These are phyloP conservation scores for Cladophialophora immunda DNA, from an alignment of 2,329 filamentous ascomycete species.

Conservation along the genomic window DNA sequence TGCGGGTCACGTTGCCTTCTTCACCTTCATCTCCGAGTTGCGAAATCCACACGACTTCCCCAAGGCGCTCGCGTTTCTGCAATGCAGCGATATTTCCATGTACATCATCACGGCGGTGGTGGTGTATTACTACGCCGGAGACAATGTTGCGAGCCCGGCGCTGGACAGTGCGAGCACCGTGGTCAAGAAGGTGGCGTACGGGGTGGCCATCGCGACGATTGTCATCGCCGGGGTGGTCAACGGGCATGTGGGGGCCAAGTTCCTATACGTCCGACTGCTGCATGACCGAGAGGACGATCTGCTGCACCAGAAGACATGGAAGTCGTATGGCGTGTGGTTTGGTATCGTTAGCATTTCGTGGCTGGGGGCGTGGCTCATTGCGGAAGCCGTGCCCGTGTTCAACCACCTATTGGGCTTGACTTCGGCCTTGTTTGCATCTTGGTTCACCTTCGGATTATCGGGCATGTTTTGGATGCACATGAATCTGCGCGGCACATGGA, in stretches of 20 bases:
- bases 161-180: constrained; percentile 67
- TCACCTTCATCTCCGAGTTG: constrained; percentile 72
- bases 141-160: constrained; percentile 69
- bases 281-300: constrained; percentile 58
- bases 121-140: constrained; percentile 73
- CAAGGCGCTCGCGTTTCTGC: constrained; percentile 70
- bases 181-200: constrained; percentile 72
- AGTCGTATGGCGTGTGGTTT: constrained; percentile 67
- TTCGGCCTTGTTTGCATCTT: constrained; percentile 69
- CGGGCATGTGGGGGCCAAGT: constrained; percentile 72
- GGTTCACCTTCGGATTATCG: constrained; percentile 65
- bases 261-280: constrained; percentile 71
- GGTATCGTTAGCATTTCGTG: constrained; percentile 65
- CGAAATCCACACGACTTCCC: constrained; percentile 67
- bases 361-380: constrained; percentile 72
- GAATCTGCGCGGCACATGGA: constrained; percentile 48
- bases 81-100: constrained; percentile 66
- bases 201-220: constrained; percentile 74
- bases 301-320: constrained; percentile 59
- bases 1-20: constrained; percentile 71
- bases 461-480: constrained; percentile 46
- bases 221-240: constrained; percentile 76
- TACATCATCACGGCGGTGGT: constrained; percentile 73
- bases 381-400: constrained; percentile 75
- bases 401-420: constrained; percentile 71